Base-by-base conservation (phyloP, 1,284 basidiomycete genomes). In the Tylopilus orsonianus region DNA sequence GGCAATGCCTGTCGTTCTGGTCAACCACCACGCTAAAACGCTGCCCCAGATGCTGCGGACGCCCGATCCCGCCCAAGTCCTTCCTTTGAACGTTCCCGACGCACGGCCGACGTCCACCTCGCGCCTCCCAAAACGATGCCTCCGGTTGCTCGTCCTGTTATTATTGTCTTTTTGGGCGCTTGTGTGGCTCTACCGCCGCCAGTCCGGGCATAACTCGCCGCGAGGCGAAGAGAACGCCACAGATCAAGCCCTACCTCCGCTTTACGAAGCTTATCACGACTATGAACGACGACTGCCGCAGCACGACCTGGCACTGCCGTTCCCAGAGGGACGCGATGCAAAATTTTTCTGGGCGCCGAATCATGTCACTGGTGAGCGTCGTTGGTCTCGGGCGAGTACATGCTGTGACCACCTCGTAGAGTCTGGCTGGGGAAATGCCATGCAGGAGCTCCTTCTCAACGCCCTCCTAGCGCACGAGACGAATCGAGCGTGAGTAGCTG, bases 361-460 rank as follows among this genome's bases (percentile, higher is more conserved):
- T 40, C 79, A 82, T 56, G 68, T 73, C n/a, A 60, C 55, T 0
- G 55, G 75, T 78, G 44, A 46, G 71, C 36, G 0, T 33, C 2
- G 1, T 10, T 13, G n/a, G 5, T 19, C 35, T 13, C 5, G 29
- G 19, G 1, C 8, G 13, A 8, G 6, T 6, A 20, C 19, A 23
- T 9, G n/a, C n/a, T n/a, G 14, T 18, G n/a, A 48, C 30, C 32
- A 18, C 22, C 10, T 43, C 18, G 22, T 53, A 75, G 76, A 56
- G 12, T 69, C 72, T 29, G 81, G 81, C 4, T 83, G 80, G 80
- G 80, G 80, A 7, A 83, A 83, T 48, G 70, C 65, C 4, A 71
- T 83, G 68, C 77, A 83, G 48, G 80, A 81, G 51, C 71, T 77
- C 54, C 46, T 81, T 5, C 54, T 81, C 43, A 75, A 76, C 49